Conservation (phyloP, 352 stramenopile genomes). For the Pythium insidiosum region DNA sequence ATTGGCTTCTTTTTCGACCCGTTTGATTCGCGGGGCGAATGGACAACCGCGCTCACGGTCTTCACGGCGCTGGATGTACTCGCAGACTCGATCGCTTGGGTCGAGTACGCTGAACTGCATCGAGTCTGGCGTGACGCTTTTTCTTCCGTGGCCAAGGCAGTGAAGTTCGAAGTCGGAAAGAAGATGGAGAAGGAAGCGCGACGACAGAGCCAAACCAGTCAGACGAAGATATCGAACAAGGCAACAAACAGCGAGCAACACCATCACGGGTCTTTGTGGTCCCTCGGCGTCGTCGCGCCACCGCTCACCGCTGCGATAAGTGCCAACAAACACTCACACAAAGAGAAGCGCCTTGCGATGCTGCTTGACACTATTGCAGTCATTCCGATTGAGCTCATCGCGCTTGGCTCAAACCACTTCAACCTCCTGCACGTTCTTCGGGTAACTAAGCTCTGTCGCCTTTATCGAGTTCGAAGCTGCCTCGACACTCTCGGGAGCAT, state of each 20-base stretch:
- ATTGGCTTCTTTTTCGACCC: conserved; percentile 69
- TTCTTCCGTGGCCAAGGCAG: conserved; percentile 23
- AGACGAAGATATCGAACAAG: conserved; percentile 23
- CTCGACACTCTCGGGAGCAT: conserved; percentile 34
- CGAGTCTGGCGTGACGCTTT: conserved; percentile 23
- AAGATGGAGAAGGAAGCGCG: conserved; percentile 32
- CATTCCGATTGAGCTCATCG: conserved; percentile 43
- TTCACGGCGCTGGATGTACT: conserved; percentile 30
- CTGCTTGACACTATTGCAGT: conserved; percentile 43
- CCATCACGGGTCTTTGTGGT: conserved; percentile 30
- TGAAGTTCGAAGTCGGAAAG: conserved; percentile 39
- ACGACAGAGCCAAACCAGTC: conserved; percentile 9
- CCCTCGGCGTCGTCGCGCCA: conserved; percentile 27
- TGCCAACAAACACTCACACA: neutral
- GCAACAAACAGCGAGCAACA: conserved; percentile 12
- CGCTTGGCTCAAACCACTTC: conserved; percentile 21
- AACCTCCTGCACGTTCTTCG: conserved; percentile 57
- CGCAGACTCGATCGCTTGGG: conserved; percentile 29
- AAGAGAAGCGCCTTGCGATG: conserved; percentile 29
- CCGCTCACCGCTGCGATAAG: conserved; percentile 6
- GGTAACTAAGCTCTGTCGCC: conserved; percentile 48
- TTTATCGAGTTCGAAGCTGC: conserved; percentile 32
- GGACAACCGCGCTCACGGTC: conserved; percentile 34
- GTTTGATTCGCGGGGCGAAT: conserved; percentile 17
- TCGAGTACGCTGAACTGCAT: conserved; percentile 42